These are phyloP conservation scores for Chrysosphaeria jannelii DNA, from an alignment of 2,329 filamentous ascomycete genomes.

Conservation along the genomic window DNA sequence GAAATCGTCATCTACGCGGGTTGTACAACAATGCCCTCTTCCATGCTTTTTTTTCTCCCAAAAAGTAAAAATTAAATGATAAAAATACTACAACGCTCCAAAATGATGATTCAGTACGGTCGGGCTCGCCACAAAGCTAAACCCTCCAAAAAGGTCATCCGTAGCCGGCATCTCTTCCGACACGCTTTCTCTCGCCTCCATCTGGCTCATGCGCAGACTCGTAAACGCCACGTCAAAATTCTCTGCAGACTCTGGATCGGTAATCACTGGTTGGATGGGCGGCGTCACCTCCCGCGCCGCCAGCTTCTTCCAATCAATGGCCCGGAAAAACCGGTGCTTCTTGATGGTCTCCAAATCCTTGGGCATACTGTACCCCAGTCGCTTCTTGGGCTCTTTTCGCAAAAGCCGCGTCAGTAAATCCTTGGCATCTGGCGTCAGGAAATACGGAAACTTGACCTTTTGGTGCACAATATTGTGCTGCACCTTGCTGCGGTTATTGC, in stretches of 20 bases:
- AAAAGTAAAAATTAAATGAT: neutral
- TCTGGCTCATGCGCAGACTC: slow-evolving; percentile 48
- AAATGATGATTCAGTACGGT: slow-evolving; percentile 17
- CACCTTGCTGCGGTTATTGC: slow-evolving; percentile 77
- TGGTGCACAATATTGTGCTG: slow-evolving; percentile 88
- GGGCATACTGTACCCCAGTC: slow-evolving; percentile 64
- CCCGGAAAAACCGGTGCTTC: slow-evolving; percentile 84
- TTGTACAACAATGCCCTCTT: neutral
- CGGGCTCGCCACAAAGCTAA: slow-evolving; percentile 29
- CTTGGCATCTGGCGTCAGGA: slow-evolving; percentile 70
- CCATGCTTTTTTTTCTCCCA: neutral
- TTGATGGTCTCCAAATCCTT: slow-evolving; percentile 69
- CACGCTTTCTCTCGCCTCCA: slow-evolving; percentile 12
- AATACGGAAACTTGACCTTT: slow-evolving; percentile 72
- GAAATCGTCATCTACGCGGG: slow-evolving; percentile 1
- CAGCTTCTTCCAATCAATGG: slow-evolving; percentile 80
- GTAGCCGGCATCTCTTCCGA: slow-evolving; percentile 1
- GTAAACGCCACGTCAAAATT: slow-evolving; percentile 93
- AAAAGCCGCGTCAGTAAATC: slow-evolving; percentile 73
- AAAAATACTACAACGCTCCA: neutral
- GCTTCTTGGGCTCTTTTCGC: slow-evolving; percentile 74
- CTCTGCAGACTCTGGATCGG: slow-evolving; percentile 82
- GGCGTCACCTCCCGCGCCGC: slow-evolving; percentile 57
- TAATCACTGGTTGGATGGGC: slow-evolving; percentile 79
- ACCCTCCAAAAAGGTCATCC: slow-evolving; percentile 30